Evolutionary conservation across 2,329 filamentous ascomycete species (phyloP), one percentile per base, ranked within the genome.

Genomic region (Arthrinium phaeospermum): DNA sequence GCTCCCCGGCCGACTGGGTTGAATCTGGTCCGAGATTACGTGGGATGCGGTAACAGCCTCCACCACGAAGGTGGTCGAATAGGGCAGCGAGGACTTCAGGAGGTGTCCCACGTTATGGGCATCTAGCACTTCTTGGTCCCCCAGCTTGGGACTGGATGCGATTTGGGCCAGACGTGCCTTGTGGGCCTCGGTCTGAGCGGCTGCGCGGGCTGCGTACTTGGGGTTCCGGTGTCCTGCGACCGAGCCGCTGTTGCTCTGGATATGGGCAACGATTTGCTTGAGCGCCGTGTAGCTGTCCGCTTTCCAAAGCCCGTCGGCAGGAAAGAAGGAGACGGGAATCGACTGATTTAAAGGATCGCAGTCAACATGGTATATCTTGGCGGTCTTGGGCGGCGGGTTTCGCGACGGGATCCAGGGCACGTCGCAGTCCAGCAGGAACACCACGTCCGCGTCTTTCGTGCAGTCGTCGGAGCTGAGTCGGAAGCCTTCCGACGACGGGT

Each of bases 31-130:
- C 37, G 90, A 87, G 0, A 95, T 90, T 41, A 91, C 88, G 0
- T 81, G 81, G 0, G 91, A 91, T 72, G 93, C 90, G 0, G 94
- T 96, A 0, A 96, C 94, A 0, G 94, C 91, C 82, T 96, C 94
- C 61, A 96, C 85, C 3, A 91, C 91, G 84, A 89, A 96, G 73
- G 96, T 93, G 0, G 93, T 93, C 75, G 76, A 77, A 0, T 72
- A 72, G 4, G 76, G 74, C 3, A 79, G 71, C 1, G 44, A 49
- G n/a, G 64, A 69, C 69, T 74, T 78, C 8, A 79, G 37, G n/a
- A 78, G 72, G 13, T 27, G 73, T 1, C 78, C 77, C 27, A 79
- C 70, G 46, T 77, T 79, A 24, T 79, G 73, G 4, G 69, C 73
- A 68, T 79, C 75, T 0, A 81, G 69, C 1, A 69, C 2, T 10